phyloP scores from a whole-genome alignment of 2,329 filamentous ascomycete species.

The Xylaria arbuscula region DNA sequence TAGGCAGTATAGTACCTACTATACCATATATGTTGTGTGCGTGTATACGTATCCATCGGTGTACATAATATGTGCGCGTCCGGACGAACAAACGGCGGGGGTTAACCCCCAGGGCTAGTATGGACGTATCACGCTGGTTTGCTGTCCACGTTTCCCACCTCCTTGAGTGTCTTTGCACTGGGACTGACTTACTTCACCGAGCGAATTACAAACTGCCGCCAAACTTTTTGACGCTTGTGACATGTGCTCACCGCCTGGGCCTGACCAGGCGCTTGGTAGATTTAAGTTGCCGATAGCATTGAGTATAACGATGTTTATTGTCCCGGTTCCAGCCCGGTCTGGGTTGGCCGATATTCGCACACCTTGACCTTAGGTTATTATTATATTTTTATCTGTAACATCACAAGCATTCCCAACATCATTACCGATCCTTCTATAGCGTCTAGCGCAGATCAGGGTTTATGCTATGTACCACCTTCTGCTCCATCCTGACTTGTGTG shows the following conservation, averaged over 20 bases:
- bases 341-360: conserved; percentile 25
- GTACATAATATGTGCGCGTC: conserved; percentile 28
- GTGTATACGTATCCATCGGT: conserved; percentile 13
- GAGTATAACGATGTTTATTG: conserved; percentile 9
- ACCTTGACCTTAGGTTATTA: conserved; percentile 26
- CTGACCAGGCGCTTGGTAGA: neutral
- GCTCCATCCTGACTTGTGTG: conserved; percentile 1
- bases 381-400: conserved; percentile 27
- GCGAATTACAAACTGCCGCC: neutral
- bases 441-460: conserved; percentile 5
- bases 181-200: conserved; percentile 10
- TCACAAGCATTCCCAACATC: conserved; percentile 20
- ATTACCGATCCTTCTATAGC: conserved; percentile 23
- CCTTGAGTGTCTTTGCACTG: neutral
- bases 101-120: neutral
- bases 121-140: conserved; percentile 26
- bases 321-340: conserved; percentile 25
- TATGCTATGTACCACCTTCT: conserved; percentile 11
- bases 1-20: too few species aligned
- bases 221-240: neutral
- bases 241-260: conserved; percentile 23
- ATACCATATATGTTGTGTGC: neutral
- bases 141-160: conserved; percentile 10
- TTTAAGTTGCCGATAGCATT: conserved; percentile 15
- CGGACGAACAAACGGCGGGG: conserved; percentile 12